A percentile compares a stretch with the other conserved stretches of the same genome.
Evolutionary conservation across 1,284 basidiomycete genomes (phyloP).

Genomic region (Trichosporon asahii): DNA sequence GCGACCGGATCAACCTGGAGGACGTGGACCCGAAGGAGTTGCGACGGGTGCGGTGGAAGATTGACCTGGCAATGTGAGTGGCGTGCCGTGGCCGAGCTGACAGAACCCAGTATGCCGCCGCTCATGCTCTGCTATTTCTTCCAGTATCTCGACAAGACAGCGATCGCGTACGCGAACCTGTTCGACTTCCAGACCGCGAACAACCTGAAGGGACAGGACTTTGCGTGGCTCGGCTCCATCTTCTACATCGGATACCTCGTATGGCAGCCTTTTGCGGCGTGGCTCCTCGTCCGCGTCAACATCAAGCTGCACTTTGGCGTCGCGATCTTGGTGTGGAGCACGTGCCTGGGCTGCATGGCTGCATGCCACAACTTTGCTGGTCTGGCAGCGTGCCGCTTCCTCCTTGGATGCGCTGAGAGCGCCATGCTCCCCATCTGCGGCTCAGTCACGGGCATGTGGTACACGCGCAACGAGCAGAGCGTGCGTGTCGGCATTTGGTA

Average conservation of each 20-base stretch:
- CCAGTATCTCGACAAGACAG: slow-evolving; percentile 39
- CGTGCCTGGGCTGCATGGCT: slow-evolving; percentile 27
- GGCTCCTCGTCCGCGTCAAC: slow-evolving; percentile 36
- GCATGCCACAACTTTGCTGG: slow-evolving; percentile 28
- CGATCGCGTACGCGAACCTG: slow-evolving; percentile 32
- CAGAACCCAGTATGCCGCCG: not conserved
- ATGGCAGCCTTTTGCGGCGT: slow-evolving; percentile 28
- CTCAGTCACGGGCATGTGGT: slow-evolving; percentile 38
- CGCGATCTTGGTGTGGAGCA: slow-evolving; percentile 32
- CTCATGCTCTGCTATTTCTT: slow-evolving; percentile 23
- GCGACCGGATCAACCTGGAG: not conserved
- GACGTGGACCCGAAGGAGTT: not conserved
- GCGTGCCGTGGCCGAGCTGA: too few relatives aligned
- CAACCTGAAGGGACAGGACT: slow-evolving; percentile 19
- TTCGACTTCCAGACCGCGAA: slow-evolving; percentile 21
- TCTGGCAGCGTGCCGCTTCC: slow-evolving; percentile 29
- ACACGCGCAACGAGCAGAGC: slow-evolving; percentile 39
- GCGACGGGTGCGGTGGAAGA: not conserved
- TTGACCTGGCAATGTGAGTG: not conserved
- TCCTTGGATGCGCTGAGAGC: slow-evolving; percentile 26
- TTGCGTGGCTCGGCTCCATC: slow-evolving; percentile 36
- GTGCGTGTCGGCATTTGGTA: slow-evolving; percentile 33
- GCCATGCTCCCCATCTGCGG: not conserved
- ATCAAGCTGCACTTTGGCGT: slow-evolving; percentile 28
- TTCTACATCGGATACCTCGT: slow-evolving; percentile 34